phyloP scores from a whole-genome alignment of 148 eudicot species.

The Pharnaceum exiguum region DNA sequence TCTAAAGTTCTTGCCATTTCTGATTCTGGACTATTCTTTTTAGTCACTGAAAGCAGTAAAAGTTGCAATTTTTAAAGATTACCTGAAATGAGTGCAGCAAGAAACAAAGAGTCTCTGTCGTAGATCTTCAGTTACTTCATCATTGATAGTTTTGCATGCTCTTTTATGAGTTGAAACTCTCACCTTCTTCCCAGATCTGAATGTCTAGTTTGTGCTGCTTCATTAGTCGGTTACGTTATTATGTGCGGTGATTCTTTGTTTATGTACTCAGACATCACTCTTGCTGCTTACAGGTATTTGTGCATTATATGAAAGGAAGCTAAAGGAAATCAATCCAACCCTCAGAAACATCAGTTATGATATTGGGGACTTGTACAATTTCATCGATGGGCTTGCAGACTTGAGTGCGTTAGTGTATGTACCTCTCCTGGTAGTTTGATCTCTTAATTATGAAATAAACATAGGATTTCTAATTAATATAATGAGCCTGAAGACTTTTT shows the following conservation, averaged over 20 bases:
- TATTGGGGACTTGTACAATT: conserved; percentile 84
- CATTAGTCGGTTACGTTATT: neutral
- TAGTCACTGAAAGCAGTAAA: too few species aligned
- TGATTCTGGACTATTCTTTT: too few species aligned
- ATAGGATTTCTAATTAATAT: neutral
- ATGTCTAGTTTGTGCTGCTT: too few species aligned
- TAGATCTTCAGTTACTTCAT: too few species aligned
- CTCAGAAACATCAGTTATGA: conserved; percentile 71
- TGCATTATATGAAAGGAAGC: conserved; percentile 81
- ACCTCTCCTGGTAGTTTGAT: conserved; percentile 18
- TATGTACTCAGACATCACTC: neutral
- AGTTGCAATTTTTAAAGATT: too few species aligned
- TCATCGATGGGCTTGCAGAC: conserved; percentile 89
- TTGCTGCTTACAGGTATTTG: conserved; percentile 62
- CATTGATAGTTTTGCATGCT: too few species aligned
- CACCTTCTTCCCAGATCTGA: too few species aligned
- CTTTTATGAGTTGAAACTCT: too few species aligned
- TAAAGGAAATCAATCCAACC: conserved; percentile 85
- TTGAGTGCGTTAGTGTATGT: conserved; percentile 91
- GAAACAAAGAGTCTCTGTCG: too few species aligned
- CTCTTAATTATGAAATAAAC: neutral
- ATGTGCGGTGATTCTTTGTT: neutral
- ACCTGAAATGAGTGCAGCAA: too few species aligned
- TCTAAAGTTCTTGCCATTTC: too few species aligned
- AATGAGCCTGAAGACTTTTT: too few species aligned